Evolutionary conservation across 176 grass and related monocot species (phyloP).

Genomic region (Oryza australiensis): DNA sequence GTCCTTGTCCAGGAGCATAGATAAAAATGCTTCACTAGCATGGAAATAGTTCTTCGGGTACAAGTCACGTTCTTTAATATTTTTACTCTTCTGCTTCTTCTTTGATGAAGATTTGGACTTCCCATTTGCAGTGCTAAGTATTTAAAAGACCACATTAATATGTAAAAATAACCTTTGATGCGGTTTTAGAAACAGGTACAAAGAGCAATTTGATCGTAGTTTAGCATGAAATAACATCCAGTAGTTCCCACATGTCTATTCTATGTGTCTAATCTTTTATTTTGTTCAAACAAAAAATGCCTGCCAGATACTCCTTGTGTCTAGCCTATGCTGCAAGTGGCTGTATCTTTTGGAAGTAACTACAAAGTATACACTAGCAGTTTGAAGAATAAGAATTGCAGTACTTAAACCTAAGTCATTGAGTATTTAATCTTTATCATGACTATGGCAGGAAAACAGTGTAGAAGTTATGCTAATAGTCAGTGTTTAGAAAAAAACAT

Average conservation of each 20-base stretch:
- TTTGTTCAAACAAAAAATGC: constrained; percentile 13
- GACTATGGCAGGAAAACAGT: neutral
- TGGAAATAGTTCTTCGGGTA: constrained; percentile 70
- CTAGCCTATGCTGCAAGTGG: constrained; percentile 13
- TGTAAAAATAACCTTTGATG: neutral
- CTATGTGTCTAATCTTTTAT: neutral
- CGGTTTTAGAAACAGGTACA: constrained; percentile 2
- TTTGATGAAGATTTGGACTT: constrained; percentile 60
- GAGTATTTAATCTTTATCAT: neutral
- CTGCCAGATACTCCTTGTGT: neutral
- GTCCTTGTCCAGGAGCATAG: constrained; percentile 75
- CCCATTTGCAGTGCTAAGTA: constrained; percentile 36
- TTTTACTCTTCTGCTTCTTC: constrained; percentile 78
- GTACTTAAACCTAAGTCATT: neutral
- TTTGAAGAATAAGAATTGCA: constrained; percentile 3
- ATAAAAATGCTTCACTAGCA: constrained; percentile 75
- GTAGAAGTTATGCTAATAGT: neutral
- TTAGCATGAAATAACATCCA: neutral
- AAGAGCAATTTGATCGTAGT: neutral
- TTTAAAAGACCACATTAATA: constrained; percentile 8
- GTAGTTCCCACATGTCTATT: neutral
- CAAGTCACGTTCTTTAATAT: constrained; percentile 57
- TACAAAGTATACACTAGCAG: neutral
- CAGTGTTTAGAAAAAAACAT: constrained; percentile 3
- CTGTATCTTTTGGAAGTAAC: constrained; percentile 3